Evolutionary conservation across 768 basidiomycete species (phyloP).

Genomic region (Suillus alpinus): DNA sequence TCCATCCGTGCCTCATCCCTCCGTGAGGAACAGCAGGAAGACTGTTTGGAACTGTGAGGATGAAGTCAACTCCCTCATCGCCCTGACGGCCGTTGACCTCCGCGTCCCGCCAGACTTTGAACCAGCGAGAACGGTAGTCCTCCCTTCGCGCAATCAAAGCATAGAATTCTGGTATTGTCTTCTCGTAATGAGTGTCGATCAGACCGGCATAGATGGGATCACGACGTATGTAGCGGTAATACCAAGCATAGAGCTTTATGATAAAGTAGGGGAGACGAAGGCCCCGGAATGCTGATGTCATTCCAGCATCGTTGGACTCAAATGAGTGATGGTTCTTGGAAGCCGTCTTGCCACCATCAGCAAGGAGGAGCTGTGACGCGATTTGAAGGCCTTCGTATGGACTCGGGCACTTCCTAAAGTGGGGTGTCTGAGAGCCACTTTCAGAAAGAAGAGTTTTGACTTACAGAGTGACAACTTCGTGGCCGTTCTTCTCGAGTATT

Average conservation of each 20-base stretch:
- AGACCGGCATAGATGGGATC: slow-evolving; percentile 55
- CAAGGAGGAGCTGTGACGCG: slow-evolving; percentile 49
- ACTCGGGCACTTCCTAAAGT: slow-evolving; percentile 33
- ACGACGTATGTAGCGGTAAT: slow-evolving; percentile 47
- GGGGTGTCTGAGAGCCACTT: neutral
- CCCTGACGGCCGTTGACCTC: slow-evolving; percentile 21
- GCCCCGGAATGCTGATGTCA: slow-evolving; percentile 37
- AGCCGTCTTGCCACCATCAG: slow-evolving; percentile 45
- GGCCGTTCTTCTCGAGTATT: slow-evolving; percentile 42
- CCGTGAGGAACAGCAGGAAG: slow-evolving; percentile 57
- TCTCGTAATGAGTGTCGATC: slow-evolving; percentile 46
- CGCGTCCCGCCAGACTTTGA: slow-evolving; percentile 29
- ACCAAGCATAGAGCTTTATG: slow-evolving; percentile 48
- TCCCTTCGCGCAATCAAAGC: slow-evolving; percentile 45
- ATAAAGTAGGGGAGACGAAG: slow-evolving; percentile 47
- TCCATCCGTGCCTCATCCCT: slow-evolving; percentile 50
- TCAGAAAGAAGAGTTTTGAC: slow-evolving; percentile 8
- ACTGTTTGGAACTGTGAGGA: slow-evolving; percentile 61
- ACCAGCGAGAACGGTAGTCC: slow-evolving; percentile 40
- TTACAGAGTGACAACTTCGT: slow-evolving; percentile 54
- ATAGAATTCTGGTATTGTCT: slow-evolving; percentile 50
- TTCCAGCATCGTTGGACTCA: slow-evolving; percentile 51
- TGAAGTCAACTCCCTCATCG: slow-evolving; percentile 55
- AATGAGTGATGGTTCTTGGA: slow-evolving; percentile 33
- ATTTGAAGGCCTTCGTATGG: slow-evolving; percentile 52